Conservation (phyloP, 352 stramenopile genomes). For the Phytophthora nicotianae region DNA sequence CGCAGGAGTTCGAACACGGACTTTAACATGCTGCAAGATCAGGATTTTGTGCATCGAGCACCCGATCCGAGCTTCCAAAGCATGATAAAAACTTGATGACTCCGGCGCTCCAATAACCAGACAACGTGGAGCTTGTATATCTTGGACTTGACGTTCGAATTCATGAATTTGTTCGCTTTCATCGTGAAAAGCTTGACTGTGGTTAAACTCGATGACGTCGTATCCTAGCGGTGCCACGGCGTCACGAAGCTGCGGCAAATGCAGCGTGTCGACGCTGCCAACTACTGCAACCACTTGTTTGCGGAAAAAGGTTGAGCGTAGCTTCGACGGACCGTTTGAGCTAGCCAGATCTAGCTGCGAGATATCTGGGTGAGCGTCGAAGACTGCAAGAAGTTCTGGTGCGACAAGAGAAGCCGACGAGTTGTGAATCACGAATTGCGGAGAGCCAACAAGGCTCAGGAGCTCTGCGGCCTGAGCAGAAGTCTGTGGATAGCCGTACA, state of each 20-base stretch:
- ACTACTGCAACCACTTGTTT: slow-evolving; percentile 42
- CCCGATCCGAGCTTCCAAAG: slow-evolving; percentile 37
- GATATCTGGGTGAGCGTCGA: slow-evolving; percentile 31
- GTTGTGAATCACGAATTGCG: slow-evolving; percentile 31
- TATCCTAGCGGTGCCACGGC: slow-evolving; percentile 25
- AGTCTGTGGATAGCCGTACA: slow-evolving; percentile 42
- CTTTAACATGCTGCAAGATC: slow-evolving; percentile 48
- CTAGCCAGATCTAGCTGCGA: slow-evolving; percentile 36
- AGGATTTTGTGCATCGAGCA: slow-evolving; percentile 40
- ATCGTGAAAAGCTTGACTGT: not conserved
- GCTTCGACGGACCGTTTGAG: slow-evolving; percentile 8
- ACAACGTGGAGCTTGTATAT: slow-evolving; percentile 31
- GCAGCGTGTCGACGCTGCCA: slow-evolving; percentile 27
- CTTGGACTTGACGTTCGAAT: slow-evolving; percentile 33
- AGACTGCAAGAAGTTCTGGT: slow-evolving; percentile 21
- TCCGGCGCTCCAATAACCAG: slow-evolving; percentile 39
- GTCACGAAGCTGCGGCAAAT: slow-evolving; percentile 23
- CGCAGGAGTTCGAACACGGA: slow-evolving; percentile 13
- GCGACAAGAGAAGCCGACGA: slow-evolving; percentile 16
- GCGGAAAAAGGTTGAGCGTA: slow-evolving; percentile 35
- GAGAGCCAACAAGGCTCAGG: slow-evolving; percentile 18
- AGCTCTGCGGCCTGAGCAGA: slow-evolving; percentile 20
- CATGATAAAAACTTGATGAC: slow-evolving; percentile 39
- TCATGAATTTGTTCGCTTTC: not conserved
- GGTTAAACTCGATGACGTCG: slow-evolving; percentile 33